Evolutionary conservation across 306 rosid species (phyloP), one percentile per base, ranked within the genome.

Genomic region (Glycyrrhiza uralensis): DNA sequence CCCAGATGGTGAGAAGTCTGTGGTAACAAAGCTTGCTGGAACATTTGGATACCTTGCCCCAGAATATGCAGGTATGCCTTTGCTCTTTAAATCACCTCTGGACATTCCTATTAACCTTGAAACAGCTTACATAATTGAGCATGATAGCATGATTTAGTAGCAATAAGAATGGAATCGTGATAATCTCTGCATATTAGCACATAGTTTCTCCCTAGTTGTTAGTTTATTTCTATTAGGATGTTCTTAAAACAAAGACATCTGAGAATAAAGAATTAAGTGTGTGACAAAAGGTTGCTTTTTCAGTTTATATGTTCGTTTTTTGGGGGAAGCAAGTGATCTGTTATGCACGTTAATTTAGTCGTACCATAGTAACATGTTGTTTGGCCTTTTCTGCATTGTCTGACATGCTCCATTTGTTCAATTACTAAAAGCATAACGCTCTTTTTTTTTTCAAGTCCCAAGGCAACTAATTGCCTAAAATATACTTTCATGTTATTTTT

Each of bases 1-100:
- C 52, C 97, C 97, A 0, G 88, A 87, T 22, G 92, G 97, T 2
- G 79, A 78, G 44, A 91, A 91, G 61, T 88, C 91, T 22, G 66
- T 91, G 64, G 90, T 76, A 0, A 88, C 97, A 13, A 91, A 69
- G 60, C 90, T 91, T 69, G 95, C 97, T 2, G 95, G 97, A 50
- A 91, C 97, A 55, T 91, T 91, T 68, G 97, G 97, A 26, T 91
- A 91, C 80, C 90, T 91, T 42, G 95, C 97, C 59, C 97, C 97
- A n/a, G 97, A 91, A 61, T 91, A 87, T 84, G 92, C 92, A 49
- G 92, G 95, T 88, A 81, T 24, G 38, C 14, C 11, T 22, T 60
- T 59, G 2, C 28, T n/a, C n/a, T 66, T 77, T 14, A 38, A 35
- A 57, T 39, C 50, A 33, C 5, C 23, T 64, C 20, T 55, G 9